Percentiles rank a stretch among this genome's conserved stretches.
phyloP scores from a whole-genome alignment of 2,329 filamentous ascomycete genomes.

The Monilinia fructigena region DNA sequence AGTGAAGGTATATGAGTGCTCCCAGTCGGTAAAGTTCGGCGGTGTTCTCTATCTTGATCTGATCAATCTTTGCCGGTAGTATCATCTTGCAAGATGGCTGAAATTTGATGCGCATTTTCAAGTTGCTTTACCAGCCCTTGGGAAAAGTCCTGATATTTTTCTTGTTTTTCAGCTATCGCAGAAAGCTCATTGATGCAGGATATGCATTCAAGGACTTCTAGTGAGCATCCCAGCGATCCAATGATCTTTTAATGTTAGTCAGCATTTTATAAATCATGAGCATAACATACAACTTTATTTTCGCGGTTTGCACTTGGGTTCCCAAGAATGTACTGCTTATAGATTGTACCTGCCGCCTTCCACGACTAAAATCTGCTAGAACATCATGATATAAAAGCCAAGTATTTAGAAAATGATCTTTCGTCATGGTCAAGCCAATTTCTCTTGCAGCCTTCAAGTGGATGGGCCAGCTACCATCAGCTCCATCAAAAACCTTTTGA shows the following conservation, averaged over 20 bases:
- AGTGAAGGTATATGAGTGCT: conserved; percentile 45
- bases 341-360: neutral
- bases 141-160: conserved; percentile 10
- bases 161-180: neutral
- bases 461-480: conserved; percentile 47
- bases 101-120: conserved; percentile 35
- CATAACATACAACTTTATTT: conserved; percentile 10
- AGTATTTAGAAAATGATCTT: conserved; percentile 45
- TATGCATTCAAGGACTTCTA: conserved; percentile 48
- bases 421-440: conserved; percentile 32
- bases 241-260: conserved; percentile 40
- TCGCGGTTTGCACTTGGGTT: neutral
- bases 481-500: conserved; percentile 45
- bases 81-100: conserved; percentile 36
- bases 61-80: conserved; percentile 36
- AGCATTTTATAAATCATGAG: neutral
- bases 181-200: conserved; percentile 42
- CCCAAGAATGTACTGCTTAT: neutral
- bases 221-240: conserved; percentile 49
- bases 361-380: conserved; percentile 48
- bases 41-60: conserved; percentile 41
- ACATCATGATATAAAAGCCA: conserved; percentile 52
- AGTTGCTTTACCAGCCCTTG: conserved; percentile 29
- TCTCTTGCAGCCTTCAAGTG: conserved; percentile 44
- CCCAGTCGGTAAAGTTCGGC: conserved; percentile 50